Evolutionary conservation across 768 basidiomycete species (phyloP), one percentile per base, ranked within the genome.

Genomic region (Chlorophyllum brunneum): DNA sequence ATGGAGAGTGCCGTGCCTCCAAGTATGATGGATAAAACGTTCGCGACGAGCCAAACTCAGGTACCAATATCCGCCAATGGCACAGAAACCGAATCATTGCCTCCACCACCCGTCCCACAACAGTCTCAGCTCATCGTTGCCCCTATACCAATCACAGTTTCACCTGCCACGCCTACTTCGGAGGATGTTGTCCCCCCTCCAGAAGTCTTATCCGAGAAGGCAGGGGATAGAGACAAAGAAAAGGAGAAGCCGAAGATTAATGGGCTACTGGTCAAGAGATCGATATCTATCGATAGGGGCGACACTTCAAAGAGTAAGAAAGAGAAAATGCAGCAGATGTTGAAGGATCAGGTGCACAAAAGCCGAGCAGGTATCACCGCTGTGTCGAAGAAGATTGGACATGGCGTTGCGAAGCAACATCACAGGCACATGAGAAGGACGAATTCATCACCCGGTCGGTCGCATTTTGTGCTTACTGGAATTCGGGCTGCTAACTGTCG

Each of bases 361-460:
- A 80, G 85, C 5, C 83, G 84, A 52, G 83, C 74, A 5, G 77
- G 82, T 45, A 87, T 92, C 37, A 81, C 81, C 23, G 87, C 86
- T 15, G 87, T 90, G 45, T 87, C 87, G 27, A 81, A 77, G 63
- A 89, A 82, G 63, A 84, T 92, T 33, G 88, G 88, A 5, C 78
- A 81, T 59, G 85, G 85, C 5, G 85, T 88, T 16, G 77, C 72
- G 13, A 73, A 74, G 59, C 79, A 77, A 55, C 51, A 53, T 11
- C 26, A 39, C 10, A 76, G 80, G 4, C 70, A 65, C 48, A 60
- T 89, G 49, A 79, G 80, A 58, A 75, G 86, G 54, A 68, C 83
- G 10, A 82, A 61, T 55, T 89, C 88, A 2, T 80, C 86, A 5
- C 88, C 88, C 56, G 83, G 89, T 89, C 59, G 13, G 72, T 45